phyloP scores from a whole-genome alignment of 352 stramenopile genomes.

The Globisporangium yorkense region DNA sequence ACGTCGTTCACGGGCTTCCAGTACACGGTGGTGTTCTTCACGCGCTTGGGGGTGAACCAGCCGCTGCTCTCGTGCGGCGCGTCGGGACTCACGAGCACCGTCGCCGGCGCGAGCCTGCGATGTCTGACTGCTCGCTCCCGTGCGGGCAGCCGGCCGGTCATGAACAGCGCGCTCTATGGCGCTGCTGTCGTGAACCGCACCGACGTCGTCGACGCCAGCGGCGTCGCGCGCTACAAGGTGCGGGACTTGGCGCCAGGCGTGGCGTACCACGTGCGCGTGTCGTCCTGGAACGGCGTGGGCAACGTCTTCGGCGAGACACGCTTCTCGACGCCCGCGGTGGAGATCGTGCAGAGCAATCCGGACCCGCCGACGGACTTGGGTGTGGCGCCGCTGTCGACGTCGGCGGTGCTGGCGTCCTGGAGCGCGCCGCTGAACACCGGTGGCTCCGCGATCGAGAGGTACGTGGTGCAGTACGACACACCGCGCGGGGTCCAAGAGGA shows the following conservation, averaged over 20 bases:
- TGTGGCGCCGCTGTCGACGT: conserved; percentile 30
- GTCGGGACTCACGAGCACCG: conserved; percentile 39
- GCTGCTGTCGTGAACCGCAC: conserved; percentile 40
- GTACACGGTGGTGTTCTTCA: conserved; percentile 68
- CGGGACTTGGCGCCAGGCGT: conserved; percentile 26
- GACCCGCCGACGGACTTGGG: conserved; percentile 42
- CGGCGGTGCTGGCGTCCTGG: conserved; percentile 44
- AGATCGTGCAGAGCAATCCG: conserved; percentile 26
- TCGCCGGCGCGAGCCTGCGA: conserved; percentile 17
- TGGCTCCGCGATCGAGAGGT: conserved; percentile 33
- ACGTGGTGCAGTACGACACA: conserved; percentile 56
- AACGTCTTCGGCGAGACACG: conserved; percentile 74
- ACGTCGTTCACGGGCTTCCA: conserved; percentile 30
- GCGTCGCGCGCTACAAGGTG: conserved; percentile 28
- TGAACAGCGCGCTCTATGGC: conserved; percentile 72
- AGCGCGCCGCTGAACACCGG: conserved; percentile 43
- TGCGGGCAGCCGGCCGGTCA: conserved; percentile 54
- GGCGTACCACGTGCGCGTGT: conserved; percentile 85
- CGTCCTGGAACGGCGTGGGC: conserved; percentile 91
- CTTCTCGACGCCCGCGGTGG: conserved; percentile 74
- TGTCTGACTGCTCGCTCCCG: conserved; percentile 29
- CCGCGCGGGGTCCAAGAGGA: conserved; percentile 53
- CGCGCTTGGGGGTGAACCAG: conserved; percentile 43
- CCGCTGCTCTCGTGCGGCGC: conserved; percentile 48
- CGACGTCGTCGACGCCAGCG: conserved; percentile 17